phyloP scores from a whole-genome alignment of 768 basidiomycete genomes.

The Termitomyces sp. region DNA sequence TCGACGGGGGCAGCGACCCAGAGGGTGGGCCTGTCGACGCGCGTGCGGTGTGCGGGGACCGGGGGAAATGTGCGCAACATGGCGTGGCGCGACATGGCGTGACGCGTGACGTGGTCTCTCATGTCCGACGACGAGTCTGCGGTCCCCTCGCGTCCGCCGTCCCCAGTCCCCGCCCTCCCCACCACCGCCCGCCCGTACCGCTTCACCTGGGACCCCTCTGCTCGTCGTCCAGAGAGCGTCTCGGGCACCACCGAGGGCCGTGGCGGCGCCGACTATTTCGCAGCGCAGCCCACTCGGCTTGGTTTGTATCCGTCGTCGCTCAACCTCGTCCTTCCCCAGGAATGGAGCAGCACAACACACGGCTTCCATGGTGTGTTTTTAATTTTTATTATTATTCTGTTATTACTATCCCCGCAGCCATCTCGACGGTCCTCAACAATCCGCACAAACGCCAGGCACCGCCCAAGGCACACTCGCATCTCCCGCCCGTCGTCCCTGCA shows the following conservation, averaged over 20 bases:
- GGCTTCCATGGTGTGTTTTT: constrained; percentile 79
- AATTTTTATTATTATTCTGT: neutral
- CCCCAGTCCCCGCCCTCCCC: constrained; percentile 45
- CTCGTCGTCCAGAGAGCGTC: constrained; percentile 60
- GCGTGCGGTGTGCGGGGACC: no score
- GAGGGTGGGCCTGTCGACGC: constrained; percentile 42
- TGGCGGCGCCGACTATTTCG: constrained; percentile 54
- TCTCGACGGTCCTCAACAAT: constrained; percentile 90
- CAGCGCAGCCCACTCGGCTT: constrained; percentile 28
- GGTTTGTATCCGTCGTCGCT: constrained; percentile 47
- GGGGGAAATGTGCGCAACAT: no score
- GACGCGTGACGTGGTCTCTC: constrained; percentile 11
- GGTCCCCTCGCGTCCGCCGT: constrained; percentile 51
- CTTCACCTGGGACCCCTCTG: constrained; percentile 70
- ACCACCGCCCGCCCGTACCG: constrained; percentile 58
- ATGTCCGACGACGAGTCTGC: constrained; percentile 51
- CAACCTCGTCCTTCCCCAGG: constrained; percentile 49
- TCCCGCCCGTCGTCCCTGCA: constrained; percentile 69
- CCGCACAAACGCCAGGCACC: constrained; percentile 83
- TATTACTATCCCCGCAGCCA: constrained; percentile 48
- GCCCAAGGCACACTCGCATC: constrained; percentile 79
- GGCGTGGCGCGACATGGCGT: constrained; percentile 40
- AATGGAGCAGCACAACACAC: constrained; percentile 80
- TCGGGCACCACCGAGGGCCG: constrained; percentile 71
- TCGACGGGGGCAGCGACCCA: constrained; percentile 52